Base-by-base conservation (phyloP, 1,284 basidiomycete genomes). In the Peniophora sp. region DNA sequence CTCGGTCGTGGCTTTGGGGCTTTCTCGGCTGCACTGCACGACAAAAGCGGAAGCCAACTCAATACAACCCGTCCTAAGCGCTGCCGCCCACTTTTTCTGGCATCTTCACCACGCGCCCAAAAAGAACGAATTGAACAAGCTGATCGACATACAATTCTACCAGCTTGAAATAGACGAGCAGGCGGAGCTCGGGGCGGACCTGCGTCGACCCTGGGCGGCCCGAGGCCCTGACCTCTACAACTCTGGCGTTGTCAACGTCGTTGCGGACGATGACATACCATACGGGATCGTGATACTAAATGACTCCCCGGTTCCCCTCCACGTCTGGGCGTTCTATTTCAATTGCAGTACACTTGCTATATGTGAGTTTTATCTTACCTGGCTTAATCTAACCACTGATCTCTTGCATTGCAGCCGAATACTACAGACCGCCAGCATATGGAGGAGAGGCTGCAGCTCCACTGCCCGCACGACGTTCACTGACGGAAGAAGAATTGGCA, bases 11-110 rank as follows among this genome's bases (percentile, higher is more conserved):
- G n/a, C 9, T n/a, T 32, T 20, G 20, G 44, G 44, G 10, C 49
- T 50, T 12, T 11, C 5, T 17, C 14, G 20, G 6, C 43, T 50
- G 9, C 16, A 9, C n/a, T 32, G n/a, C 24, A 45, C 39, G n/a
- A 39, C 34, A 6, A 39, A 11, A 10, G 34, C 44, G 6, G 24
- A 27, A n/a, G 23, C 23, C 9, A 19, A 36, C 17, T 3, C 17
- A 8, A 2, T 50, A 12, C 17, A 45, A 8, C 24, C 49, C 22
- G 34, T 50, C 32, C 38, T 50, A 8, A 11, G 20, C 6, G 38
- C 41, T 38, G 49, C 49, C n/a, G 49, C 49, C 11, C 49, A 50
- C 43, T 50, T 45, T 20, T 45, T 36, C 44, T 50, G 49, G 49
- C 49, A 50, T 22, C 49, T 50, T 14, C 49, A 39, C 27, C 49